Percentiles rank a stretch among this genome's conserved stretches.
These are phyloP conservation scores for Candida peoriensis DNA, from an alignment of 805 yeast genomes.

Conservation along the genomic window DNA sequence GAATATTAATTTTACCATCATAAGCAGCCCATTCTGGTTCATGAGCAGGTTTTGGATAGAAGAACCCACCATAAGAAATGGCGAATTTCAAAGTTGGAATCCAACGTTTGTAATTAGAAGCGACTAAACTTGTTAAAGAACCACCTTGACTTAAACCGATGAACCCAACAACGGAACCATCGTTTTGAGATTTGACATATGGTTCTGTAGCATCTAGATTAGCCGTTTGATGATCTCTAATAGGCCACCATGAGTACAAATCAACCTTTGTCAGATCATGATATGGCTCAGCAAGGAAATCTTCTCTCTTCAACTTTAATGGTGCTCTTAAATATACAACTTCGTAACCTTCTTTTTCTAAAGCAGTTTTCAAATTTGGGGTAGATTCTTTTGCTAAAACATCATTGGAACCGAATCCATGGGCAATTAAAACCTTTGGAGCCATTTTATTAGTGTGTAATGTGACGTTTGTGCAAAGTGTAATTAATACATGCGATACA, in stretches of 20 bases:
- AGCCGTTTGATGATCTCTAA: background rate
- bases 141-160: slow-evolving; percentile 13
- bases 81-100: slow-evolving; percentile 55
- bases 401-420: slow-evolving; percentile 9
- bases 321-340: slow-evolving; percentile 73
- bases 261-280: slow-evolving; percentile 16
- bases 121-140: slow-evolving; percentile 1
- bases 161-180: slow-evolving; percentile 9
- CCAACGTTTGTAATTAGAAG: slow-evolving; percentile 27
- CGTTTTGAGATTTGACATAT: slow-evolving; percentile 1
- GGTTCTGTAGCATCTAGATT: slow-evolving; percentile 1
- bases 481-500: too few species aligned
- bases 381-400: slow-evolving; percentile 3
- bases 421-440: slow-evolving; percentile 8
- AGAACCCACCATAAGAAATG: slow-evolving; percentile 25
- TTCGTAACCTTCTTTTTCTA: slow-evolving; percentile 52
- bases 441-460: too few species aligned
- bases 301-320: slow-evolving; percentile 52
- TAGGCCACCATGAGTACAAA: slow-evolving; percentile 9
- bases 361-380: slow-evolving; percentile 50
- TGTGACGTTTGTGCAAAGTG: too few species aligned
- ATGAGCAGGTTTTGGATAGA: slow-evolving; percentile 4
- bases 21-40: slow-evolving; percentile 3
- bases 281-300: slow-evolving; percentile 45
- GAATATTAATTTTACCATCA: slow-evolving; percentile 3